phyloP scores from a whole-genome alignment of 2,329 filamentous ascomycete species.

The Phialocephala sp. region DNA sequence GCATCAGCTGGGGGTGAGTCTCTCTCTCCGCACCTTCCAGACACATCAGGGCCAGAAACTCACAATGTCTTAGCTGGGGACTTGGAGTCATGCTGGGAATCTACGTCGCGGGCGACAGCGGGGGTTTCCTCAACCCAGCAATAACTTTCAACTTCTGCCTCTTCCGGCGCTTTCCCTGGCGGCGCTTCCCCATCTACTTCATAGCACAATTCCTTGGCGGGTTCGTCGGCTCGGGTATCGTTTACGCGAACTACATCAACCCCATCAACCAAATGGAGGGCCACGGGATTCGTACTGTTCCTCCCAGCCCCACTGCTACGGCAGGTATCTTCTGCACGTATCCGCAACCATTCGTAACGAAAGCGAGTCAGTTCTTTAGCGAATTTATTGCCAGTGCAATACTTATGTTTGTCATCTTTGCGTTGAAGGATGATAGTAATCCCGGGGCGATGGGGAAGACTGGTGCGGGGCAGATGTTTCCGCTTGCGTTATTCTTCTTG shows the following conservation, averaged over 20 bases:
- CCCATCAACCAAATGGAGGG: constrained; percentile 71
- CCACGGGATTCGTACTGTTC: constrained; percentile 65
- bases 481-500: constrained; percentile 71
- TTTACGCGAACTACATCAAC: constrained; percentile 68
- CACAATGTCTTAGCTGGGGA: constrained; percentile 44
- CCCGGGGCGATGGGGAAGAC: constrained; percentile 44
- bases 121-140: constrained; percentile 73
- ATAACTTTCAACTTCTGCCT: constrained; percentile 73
- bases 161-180: constrained; percentile 71
- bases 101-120: constrained; percentile 68
- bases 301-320: constrained; percentile 61
- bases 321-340: constrained; percentile 78
- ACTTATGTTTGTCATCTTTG: constrained; percentile 75
- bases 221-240: constrained; percentile 64
- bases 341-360: constrained; percentile 69
- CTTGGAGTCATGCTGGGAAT: constrained; percentile 73
- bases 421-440: constrained; percentile 62
- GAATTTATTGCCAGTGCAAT: constrained; percentile 72
- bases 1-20: constrained; percentile 37
- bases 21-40: not conserved
- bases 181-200: constrained; percentile 71
- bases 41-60: not conserved
- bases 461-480: constrained; percentile 54
- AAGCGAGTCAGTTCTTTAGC: constrained; percentile 71
- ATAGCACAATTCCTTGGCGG: constrained; percentile 70